Evolutionary conservation across 371 early-diverging fungal genomes (phyloP), one percentile per base, ranked within the genome.

Genomic region (Apophysomyces elegans): DNA sequence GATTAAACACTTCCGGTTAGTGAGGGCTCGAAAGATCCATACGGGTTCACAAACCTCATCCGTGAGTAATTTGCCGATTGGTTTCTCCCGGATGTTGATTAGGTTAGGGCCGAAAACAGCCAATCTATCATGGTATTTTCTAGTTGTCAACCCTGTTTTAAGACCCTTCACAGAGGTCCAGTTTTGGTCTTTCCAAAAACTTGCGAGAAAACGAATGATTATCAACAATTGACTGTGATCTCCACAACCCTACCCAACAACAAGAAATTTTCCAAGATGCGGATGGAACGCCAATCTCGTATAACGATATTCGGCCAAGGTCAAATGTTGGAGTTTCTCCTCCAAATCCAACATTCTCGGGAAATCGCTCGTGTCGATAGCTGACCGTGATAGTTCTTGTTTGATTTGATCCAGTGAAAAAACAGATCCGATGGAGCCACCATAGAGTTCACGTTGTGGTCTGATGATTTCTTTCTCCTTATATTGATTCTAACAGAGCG

Each of bases 221-320:
- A 46, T 45, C 26, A 61, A 60, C 66, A 26, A 26, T 26, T 26
- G 32, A 26, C 32, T 16, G 1, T 13, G 43, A 12, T 9, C 45
- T 13, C 5, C 35, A 21, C 9, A 58, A 14, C 26, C 63, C 61
- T 74, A 83, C 81, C 82, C 85, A 63, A 88, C 83, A 56, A 87
- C 89, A 66, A 93, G 80, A 72, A 92, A 97, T 59, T 79, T 80
- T 18, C 85, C 86, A 37, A 91, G 72, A 8, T 81, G 61, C 7
- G 96, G 96, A 71, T 96, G 91, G 72, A 85, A 93, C 13, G 93
- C 90, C 63, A 96, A 88, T 44, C 93, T 86, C 68, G 92, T 88
- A 77, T 95, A 92, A 14, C 93, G 91, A 78, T 93, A 88, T 61
- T 93, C 89, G 37, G 91, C 90, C 69, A 86, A 74, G n/a, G 80